These are phyloP conservation scores for Aegilops bicornis DNA, from an alignment of 176 grass and related monocot species.

Conservation along the genomic window DNA sequence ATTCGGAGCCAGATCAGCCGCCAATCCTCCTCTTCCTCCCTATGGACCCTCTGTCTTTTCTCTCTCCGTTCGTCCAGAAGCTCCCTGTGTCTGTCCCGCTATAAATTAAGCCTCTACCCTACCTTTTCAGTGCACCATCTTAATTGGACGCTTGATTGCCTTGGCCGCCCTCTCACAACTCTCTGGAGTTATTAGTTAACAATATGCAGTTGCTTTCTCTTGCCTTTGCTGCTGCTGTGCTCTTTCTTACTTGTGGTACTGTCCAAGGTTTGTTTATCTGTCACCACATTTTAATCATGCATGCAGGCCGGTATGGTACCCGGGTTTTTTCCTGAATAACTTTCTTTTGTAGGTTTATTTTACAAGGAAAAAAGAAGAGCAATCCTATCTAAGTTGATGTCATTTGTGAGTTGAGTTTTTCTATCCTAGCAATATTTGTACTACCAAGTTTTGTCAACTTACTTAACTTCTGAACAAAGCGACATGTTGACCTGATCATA, in stretches of 20 bases:
- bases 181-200: background rate
- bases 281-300: background rate
- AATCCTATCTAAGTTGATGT: background rate
- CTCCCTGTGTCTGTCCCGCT: background rate
- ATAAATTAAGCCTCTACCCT: background rate
- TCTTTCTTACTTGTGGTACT: slow-evolving; percentile 6
- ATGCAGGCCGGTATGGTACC: background rate
- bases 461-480: background rate
- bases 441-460: too few species aligned
- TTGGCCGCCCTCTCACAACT: background rate
- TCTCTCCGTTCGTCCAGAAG: too few species aligned
- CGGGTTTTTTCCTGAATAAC: background rate
- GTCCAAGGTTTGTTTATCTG: background rate
- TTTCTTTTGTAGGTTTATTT: background rate
- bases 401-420: background rate
- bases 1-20: slow-evolving; percentile 7
- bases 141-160: slow-evolving; percentile 6
- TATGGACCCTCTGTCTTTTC: too few species aligned
- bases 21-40: background rate
- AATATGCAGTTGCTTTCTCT: slow-evolving; percentile 1
- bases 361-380: background rate
- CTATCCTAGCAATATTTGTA: too few species aligned
- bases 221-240: background rate
- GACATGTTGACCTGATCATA: background rate
- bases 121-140: background rate